phyloP scores from a whole-genome alignment of 257 asterid genomes.

The Nicotiana obtusifolia region DNA sequence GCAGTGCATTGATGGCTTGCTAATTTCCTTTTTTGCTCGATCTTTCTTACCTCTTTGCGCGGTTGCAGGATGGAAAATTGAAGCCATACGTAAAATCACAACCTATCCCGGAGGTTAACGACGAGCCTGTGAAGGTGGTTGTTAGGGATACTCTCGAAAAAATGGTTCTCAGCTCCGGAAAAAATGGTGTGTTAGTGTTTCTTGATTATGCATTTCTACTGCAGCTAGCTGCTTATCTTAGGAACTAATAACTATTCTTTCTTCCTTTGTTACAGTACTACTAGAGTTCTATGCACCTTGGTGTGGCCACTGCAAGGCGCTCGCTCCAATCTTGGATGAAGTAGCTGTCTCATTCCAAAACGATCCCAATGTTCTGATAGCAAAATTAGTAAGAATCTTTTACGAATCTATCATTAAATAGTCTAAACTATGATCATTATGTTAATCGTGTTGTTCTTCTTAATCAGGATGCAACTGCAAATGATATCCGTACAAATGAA shows the following conservation, averaged over 20 bases:
- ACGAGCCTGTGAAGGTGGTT: slow-evolving; percentile 83
- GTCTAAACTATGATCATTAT: background rate
- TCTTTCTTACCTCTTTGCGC: background rate
- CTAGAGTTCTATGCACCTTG: slow-evolving; percentile 82
- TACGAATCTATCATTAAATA: no score
- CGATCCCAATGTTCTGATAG: slow-evolving; percentile 56
- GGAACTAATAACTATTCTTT: background rate
- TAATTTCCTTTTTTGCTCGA: background rate
- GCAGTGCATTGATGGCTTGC: background rate
- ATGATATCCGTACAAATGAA: slow-evolving; percentile 51
- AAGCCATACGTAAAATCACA: slow-evolving; percentile 58
- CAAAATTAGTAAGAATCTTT: slow-evolving; percentile 48
- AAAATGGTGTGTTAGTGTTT: slow-evolving; percentile 46
- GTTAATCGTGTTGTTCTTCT: background rate
- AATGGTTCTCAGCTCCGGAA: slow-evolving; percentile 60
- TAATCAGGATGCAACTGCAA: slow-evolving; percentile 65
- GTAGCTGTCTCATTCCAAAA: slow-evolving; percentile 56
- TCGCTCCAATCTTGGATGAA: slow-evolving; percentile 84
- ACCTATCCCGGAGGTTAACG: slow-evolving; percentile 66
- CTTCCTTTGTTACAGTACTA: slow-evolving; percentile 36
- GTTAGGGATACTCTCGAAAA: slow-evolving; percentile 62
- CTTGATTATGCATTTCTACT: no score
- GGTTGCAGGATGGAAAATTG: slow-evolving; percentile 55
- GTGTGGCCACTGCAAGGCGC: slow-evolving; percentile 82
- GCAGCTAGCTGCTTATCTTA: no score